These are phyloP conservation scores for Aspergillus cristatus DNA, from an alignment of 495 filamentous ascomycete species.

Conservation along the genomic window DNA sequence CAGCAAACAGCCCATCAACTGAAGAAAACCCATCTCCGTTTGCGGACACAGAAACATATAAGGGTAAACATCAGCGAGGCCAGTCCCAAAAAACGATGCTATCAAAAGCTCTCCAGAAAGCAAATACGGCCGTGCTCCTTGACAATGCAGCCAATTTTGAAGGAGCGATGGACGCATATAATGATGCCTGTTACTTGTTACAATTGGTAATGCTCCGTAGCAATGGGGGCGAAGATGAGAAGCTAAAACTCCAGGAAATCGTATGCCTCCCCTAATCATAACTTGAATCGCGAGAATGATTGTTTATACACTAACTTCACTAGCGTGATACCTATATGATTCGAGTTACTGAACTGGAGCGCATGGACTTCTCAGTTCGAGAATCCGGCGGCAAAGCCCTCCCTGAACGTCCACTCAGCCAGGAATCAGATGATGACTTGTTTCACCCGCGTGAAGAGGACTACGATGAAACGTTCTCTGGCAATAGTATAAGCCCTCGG, in stretches of 20 bases:
- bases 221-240: conserved; percentile 69
- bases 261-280: conserved; percentile 44
- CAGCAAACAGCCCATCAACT: not conserved
- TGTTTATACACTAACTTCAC: conserved; percentile 7
- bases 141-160: conserved; percentile 94
- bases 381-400: conserved; percentile 57
- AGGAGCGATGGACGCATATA: conserved; percentile 84
- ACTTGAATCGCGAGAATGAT: too few relatives aligned
- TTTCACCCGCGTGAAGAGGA: conserved; percentile 39
- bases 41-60: conserved; percentile 19
- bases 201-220: conserved; percentile 81
- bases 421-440: conserved; percentile 48
- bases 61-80: conserved; percentile 27
- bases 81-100: conserved; percentile 84
- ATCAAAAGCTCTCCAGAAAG: conserved; percentile 85
- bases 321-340: conserved; percentile 83
- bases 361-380: conserved; percentile 51
- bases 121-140: conserved; percentile 86
- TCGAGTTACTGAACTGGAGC: conserved; percentile 74
- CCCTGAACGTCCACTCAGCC: conserved; percentile 67
- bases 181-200: conserved; percentile 76
- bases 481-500: conserved; percentile 1
- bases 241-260: conserved; percentile 76
- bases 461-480: conserved; percentile 23
- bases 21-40: conserved; percentile 4